Percentiles rank a stretch among this genome's conserved stretches.
Evolutionary conservation across 169 alveolate species (phyloP).

Genomic region (Plasmodium vinckei): DNA sequence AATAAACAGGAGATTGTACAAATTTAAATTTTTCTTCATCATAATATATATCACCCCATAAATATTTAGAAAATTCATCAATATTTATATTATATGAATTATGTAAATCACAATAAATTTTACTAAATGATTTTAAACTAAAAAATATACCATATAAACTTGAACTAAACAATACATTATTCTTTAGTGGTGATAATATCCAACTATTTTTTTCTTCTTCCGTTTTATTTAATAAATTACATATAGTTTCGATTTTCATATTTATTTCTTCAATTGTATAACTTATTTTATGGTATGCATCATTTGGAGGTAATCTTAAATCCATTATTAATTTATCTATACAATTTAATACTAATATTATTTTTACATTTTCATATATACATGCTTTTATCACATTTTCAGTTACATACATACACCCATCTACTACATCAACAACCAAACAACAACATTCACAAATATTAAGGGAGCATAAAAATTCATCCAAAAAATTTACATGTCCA

Average conservation of each 20-base stretch:
- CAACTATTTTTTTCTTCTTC: slow-evolving; percentile 31
- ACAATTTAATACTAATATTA: slow-evolving; percentile 93
- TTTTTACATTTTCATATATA: slow-evolving; percentile 82
- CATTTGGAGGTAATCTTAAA: slow-evolving; percentile 98
- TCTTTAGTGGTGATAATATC: slow-evolving; percentile 92
- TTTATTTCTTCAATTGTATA: slow-evolving; percentile 83
- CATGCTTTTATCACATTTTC: slow-evolving; percentile 92
- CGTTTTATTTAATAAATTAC: slow-evolving; percentile 63
- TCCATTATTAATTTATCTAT: slow-evolving; percentile 98
- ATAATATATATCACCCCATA: slow-evolving; percentile 94
- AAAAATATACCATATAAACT: slow-evolving; percentile 94
- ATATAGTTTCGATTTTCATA: slow-evolving; percentile 61
- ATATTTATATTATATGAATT: slow-evolving; percentile 80
- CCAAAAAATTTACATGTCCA: slow-evolving; percentile 98
- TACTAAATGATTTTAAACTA: slow-evolving; percentile 94
- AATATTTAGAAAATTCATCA: slow-evolving; percentile 85
- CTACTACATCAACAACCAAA: slow-evolving; percentile 95
- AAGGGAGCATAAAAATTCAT: slow-evolving; percentile 96
- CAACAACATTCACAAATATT: slow-evolving; percentile 98
- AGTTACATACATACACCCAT: slow-evolving; percentile 95
- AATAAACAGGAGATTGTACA: slow-evolving; percentile 81
- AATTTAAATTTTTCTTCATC: slow-evolving; percentile 86
- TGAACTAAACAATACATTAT: slow-evolving; percentile 97
- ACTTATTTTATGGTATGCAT: slow-evolving; percentile 97
- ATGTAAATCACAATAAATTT: slow-evolving; percentile 85